Conservation (phyloP, 2,329 filamentous ascomycete genomes). For the Orbilia oligospora region DNA sequence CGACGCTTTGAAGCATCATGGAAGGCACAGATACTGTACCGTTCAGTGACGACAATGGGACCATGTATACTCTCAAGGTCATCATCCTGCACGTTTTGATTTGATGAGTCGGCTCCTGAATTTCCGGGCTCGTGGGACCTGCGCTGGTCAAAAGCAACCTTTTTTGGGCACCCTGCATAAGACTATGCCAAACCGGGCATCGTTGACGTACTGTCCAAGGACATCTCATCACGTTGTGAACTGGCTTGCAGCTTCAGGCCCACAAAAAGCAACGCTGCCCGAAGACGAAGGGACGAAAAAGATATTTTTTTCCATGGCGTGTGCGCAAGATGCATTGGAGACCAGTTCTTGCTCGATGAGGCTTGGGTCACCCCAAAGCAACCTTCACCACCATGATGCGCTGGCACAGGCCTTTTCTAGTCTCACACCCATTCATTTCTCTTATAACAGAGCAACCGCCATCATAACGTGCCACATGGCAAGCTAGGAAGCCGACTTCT, state of each 20-base stretch:
- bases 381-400: conserved; percentile 57
- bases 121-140: conserved; percentile 60
- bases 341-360: conserved; percentile 54
- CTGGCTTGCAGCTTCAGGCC: conserved; percentile 56
- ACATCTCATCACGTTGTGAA: conserved; percentile 61
- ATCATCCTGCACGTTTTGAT: conserved; percentile 17
- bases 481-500: conserved; percentile 55
- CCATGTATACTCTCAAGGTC: neutral
- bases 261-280: conserved; percentile 52
- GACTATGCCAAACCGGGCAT: conserved; percentile 44
- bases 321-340: conserved; percentile 12
- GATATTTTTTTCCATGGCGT: conserved; percentile 30
- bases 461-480: conserved; percentile 60
- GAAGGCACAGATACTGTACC: neutral
- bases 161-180: conserved; percentile 48
- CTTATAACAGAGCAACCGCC: conserved; percentile 51
- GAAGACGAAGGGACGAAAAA: conserved; percentile 29
- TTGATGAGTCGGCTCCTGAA: conserved; percentile 47
- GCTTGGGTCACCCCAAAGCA: conserved; percentile 34
- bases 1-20: neutral
- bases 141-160: conserved; percentile 58
- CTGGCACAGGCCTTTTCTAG: conserved; percentile 46
- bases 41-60: conserved; percentile 18
- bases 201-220: conserved; percentile 59
- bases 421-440: conserved; percentile 25